These are phyloP conservation scores for Lotus japonicus DNA, from an alignment of 306 rosid genomes.

Conservation along the genomic window DNA sequence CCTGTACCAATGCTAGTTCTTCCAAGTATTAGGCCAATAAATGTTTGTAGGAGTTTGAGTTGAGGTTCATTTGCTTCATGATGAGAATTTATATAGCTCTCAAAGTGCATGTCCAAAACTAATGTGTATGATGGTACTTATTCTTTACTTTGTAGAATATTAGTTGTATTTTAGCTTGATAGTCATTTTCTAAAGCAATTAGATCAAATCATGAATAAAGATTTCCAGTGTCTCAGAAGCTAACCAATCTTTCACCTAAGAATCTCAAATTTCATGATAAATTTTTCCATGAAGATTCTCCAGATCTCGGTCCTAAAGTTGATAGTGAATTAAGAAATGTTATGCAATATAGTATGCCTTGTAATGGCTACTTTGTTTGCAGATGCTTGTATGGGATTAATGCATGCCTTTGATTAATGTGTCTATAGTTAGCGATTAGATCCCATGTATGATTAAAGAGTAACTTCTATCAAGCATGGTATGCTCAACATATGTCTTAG, in stretches of 20 bases:
- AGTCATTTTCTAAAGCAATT: not conserved
- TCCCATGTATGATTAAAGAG: too few relatives aligned
- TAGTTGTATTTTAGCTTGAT: not conserved
- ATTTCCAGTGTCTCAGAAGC: not conserved
- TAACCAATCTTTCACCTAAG: not conserved
- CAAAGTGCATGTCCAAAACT: not conserved
- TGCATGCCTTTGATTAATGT: too few relatives aligned
- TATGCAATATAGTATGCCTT: not conserved
- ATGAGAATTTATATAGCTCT: constrained; percentile 27
- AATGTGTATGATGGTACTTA: not conserved
- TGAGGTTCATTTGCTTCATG: constrained; percentile 15
- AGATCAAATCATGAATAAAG: not conserved
- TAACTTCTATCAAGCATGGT: too few relatives aligned
- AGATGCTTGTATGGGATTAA: too few relatives aligned
- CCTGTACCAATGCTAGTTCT: not conserved
- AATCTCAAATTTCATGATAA: not conserved
- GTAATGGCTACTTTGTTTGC: too few relatives aligned
- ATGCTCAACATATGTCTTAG: too few relatives aligned
- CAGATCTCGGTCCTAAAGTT: not conserved
- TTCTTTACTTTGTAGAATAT: not conserved
- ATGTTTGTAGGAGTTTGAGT: constrained; percentile 1
- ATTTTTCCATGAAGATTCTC: not conserved
- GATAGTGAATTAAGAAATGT: not conserved
- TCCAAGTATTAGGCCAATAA: not conserved
- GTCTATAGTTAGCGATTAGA: too few relatives aligned